Conservation (phyloP, 441 rosid species). For the Arabidopsis hybrid region DNA sequence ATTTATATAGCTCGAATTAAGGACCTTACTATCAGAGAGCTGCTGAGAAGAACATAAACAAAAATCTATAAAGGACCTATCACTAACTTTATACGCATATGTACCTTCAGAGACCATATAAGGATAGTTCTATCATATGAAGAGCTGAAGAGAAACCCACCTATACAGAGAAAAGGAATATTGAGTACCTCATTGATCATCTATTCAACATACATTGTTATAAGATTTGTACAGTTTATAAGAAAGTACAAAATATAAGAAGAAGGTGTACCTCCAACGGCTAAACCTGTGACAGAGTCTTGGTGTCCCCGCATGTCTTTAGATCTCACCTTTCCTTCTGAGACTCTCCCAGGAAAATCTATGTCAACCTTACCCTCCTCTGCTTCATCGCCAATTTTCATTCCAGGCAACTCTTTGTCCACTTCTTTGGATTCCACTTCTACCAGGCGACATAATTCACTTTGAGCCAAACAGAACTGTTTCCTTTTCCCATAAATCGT, state of each 20-base stretch:
- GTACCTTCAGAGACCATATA: slow-evolving; percentile 91
- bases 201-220: neutral
- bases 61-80: neutral
- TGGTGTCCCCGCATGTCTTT: slow-evolving; percentile 75
- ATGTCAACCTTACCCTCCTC: slow-evolving; percentile 46
- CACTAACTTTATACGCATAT: slow-evolving; percentile 5
- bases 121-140: slow-evolving; percentile 80
- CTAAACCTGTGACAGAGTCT: slow-evolving; percentile 78
- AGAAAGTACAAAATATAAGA: too few species aligned
- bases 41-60: slow-evolving; percentile 10
- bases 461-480: slow-evolving; percentile 56
- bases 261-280: slow-evolving; percentile 71
- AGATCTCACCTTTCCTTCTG: slow-evolving; percentile 57
- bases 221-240: neutral
- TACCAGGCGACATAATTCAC: slow-evolving; percentile 57
- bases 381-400: slow-evolving; percentile 39
- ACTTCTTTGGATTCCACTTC: slow-evolving; percentile 41
- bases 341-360: slow-evolving; percentile 54
- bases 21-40: slow-evolving; percentile 19
- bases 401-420: slow-evolving; percentile 42
- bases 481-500: slow-evolving; percentile 41
- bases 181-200: neutral
- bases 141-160: slow-evolving; percentile 82
- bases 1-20: slow-evolving; percentile 12
- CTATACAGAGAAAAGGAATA: slow-evolving; percentile 52